Evolutionary conservation across 1,284 basidiomycete species (phyloP).

Genomic region (Malassezia pachydermatis): DNA sequence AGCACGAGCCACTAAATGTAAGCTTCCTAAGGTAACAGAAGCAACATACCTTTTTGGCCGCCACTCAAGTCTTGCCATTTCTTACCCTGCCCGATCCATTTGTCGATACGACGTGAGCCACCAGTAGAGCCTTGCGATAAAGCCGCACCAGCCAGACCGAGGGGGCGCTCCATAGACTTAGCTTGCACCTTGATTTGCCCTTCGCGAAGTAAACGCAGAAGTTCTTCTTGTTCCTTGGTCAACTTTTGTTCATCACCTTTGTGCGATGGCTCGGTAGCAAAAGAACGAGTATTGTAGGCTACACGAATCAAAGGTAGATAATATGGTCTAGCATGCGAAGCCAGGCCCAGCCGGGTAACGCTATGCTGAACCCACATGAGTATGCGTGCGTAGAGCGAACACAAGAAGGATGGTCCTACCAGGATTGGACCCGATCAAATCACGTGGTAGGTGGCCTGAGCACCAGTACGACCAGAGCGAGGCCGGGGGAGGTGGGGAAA

Average conservation of each 20-base stretch:
- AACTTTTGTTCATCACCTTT: background rate
- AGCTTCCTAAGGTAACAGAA: background rate
- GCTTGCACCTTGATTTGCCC: background rate
- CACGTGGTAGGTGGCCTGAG: slow-evolving; percentile 2
- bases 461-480: too few relatives aligned
- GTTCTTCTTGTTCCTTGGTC: slow-evolving; percentile 6
- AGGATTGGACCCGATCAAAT: too few relatives aligned
- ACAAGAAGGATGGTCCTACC: too few relatives aligned
- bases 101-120: slow-evolving; percentile 19
- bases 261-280: too few relatives aligned
- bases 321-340: too few relatives aligned
- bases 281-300: too few relatives aligned
- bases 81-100: slow-evolving; percentile 40
- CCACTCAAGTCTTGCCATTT: slow-evolving; percentile 69
- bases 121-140: background rate
- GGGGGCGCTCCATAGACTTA: background rate
- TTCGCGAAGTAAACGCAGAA: slow-evolving; percentile 8
- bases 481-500: too few relatives aligned
- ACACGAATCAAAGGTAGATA: too few relatives aligned
- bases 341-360: too few relatives aligned
- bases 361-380: too few relatives aligned
- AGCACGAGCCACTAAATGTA: slow-evolving; percentile 57
- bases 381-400: too few relatives aligned
- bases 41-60: slow-evolving; percentile 66
- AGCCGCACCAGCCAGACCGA: slow-evolving; percentile 13